Evolutionary conservation across 495 filamentous ascomycete genomes (phyloP).

Genomic region (Apodospora peruviana): DNA sequence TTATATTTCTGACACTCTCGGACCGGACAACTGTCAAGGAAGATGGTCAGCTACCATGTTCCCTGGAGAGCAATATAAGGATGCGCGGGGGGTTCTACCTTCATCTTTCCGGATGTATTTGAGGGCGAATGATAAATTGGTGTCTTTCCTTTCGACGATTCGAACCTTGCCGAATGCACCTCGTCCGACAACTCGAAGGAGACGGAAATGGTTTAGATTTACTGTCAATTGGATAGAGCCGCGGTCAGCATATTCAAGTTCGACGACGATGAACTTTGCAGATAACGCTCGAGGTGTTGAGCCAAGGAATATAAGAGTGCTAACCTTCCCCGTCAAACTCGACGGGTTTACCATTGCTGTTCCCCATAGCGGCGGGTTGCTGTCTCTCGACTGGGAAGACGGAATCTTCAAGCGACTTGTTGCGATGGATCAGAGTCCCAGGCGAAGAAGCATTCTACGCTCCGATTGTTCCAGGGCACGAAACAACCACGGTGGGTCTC

Average conservation of each 20-base stretch:
- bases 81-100: conserved; percentile 48
- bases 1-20: conserved; percentile 96
- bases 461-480: not conserved
- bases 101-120: conserved; percentile 99
- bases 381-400: not conserved
- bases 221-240: conserved; percentile 49
- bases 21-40: conserved; percentile 76
- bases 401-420: not conserved
- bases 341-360: conserved; percentile 88
- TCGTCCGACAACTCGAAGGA: conserved; percentile 92
- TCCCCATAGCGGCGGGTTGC: conserved; percentile 66
- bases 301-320: conserved; percentile 14
- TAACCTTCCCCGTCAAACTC: conserved; percentile 88
- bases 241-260: not conserved
- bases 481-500: conserved; percentile 7
- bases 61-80: not conserved
- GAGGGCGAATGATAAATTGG: conserved; percentile 81
- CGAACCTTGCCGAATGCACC: conserved; percentile 98
- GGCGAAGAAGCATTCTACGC: conserved; percentile 9
- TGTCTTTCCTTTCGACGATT: conserved; percentile 97
- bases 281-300: conserved; percentile 1
- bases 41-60: not conserved
- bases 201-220: conserved; percentile 94
- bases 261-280: not conserved
- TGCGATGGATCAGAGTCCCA: conserved; percentile 6